Conservation (phyloP, 495 filamentous ascomycete genomes). For the Tuber umbilicatum region DNA sequence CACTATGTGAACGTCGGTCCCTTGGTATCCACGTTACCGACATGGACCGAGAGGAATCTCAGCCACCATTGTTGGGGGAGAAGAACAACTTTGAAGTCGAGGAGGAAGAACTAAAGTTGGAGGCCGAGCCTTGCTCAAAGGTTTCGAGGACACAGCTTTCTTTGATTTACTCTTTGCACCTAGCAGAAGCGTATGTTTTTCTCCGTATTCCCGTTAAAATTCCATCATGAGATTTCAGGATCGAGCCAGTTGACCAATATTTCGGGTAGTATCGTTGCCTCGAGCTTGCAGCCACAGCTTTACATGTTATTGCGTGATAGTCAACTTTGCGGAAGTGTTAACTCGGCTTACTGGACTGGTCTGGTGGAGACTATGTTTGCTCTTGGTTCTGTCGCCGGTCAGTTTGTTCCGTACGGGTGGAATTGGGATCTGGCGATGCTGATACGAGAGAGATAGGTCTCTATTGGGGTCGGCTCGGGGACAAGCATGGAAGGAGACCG, state of each 20-base stretch:
- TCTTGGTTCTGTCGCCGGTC: constrained; percentile 46
- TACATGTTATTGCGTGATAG: constrained; percentile 45
- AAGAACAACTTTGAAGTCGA: constrained; percentile 31
- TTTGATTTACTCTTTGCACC: constrained; percentile 42
- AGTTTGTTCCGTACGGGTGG: constrained; percentile 14
- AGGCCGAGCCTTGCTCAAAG: constrained; percentile 22
- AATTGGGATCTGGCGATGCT: constrained; percentile 12
- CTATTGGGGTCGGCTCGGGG: constrained; percentile 46
- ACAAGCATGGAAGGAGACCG: constrained; percentile 44
- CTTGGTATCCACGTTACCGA: constrained; percentile 37
- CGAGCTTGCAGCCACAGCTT: constrained; percentile 47
- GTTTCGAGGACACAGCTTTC: constrained; percentile 36
- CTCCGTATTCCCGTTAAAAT: background rate
- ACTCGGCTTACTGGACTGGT: constrained; percentile 46
- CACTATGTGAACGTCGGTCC: constrained; percentile 26
- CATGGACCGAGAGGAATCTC: constrained; percentile 24
- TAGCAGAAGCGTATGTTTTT: constrained; percentile 42
- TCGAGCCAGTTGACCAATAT: background rate
- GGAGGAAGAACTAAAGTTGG: constrained; percentile 23
- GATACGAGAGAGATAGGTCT: constrained; percentile 29
- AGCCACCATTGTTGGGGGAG: constrained; percentile 16
- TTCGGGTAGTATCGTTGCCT: constrained; percentile 45
- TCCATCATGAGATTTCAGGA: background rate
- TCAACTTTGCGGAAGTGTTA: constrained; percentile 45
- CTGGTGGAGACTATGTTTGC: constrained; percentile 49